A percentile compares a stretch with the other conserved stretches of the same genome.
These are phyloP conservation scores for Mastigamoeba balamuthi DNA, from an alignment of 78 protist genomes.

Conservation along the genomic window DNA sequence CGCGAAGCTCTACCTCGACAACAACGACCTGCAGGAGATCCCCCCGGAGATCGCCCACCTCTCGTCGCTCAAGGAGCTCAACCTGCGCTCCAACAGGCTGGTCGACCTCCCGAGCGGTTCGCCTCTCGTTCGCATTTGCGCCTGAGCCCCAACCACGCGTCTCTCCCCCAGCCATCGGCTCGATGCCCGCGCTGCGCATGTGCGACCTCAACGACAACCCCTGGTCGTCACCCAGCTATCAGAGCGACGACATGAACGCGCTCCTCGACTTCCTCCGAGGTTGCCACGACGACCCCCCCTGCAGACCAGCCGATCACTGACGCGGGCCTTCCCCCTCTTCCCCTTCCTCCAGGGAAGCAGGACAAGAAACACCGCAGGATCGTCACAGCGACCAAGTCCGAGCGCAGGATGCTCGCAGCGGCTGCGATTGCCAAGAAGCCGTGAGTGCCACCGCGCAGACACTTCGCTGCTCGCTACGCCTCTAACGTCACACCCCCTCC, in stretches of 20 bases:
- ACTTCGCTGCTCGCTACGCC: no score
- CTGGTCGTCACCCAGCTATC: slow-evolving; percentile 19
- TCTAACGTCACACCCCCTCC: no score
- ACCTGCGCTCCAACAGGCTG: slow-evolving; percentile 36
- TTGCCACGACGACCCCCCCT: slow-evolving; percentile 20
- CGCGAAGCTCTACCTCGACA: slow-evolving; percentile 37
- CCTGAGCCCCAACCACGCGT: no score
- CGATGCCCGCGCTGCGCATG: background rate
- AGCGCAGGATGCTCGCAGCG: no score
- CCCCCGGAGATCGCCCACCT: slow-evolving; percentile 3
- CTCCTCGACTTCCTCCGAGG: slow-evolving; percentile 13
- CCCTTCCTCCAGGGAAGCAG: no score
- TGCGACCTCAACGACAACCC: slow-evolving; percentile 42
- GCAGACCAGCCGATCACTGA: no score
- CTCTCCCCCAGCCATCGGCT: background rate
- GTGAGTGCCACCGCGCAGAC: no score
- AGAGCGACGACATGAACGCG: slow-evolving; percentile 4
- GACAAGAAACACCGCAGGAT: no score
- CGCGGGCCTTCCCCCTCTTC: no score
- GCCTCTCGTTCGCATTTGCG: no score
- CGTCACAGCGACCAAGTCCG: no score
- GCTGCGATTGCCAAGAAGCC: no score
- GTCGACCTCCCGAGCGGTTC: slow-evolving; percentile 26
- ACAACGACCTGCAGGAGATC: slow-evolving; percentile 45
- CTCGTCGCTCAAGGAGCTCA: slow-evolving; percentile 21